Evolutionary conservation across 2,329 filamentous ascomycete species (phyloP).

Genomic region (Alternaria metachromatica): DNA sequence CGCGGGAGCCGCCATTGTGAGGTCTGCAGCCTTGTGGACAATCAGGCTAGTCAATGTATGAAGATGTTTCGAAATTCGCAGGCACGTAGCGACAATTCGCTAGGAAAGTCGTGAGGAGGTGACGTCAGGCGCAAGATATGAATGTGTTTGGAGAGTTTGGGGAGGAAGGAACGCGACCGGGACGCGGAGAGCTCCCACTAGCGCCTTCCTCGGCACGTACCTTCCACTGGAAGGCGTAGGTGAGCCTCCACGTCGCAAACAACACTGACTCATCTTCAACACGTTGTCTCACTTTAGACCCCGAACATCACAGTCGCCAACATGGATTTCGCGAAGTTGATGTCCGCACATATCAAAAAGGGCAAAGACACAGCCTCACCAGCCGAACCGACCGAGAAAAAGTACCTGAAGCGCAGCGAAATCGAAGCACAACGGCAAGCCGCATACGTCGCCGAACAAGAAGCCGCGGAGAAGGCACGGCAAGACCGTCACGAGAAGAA

Average conservation of each 20-base stretch:
- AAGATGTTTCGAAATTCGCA: neutral
- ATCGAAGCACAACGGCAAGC: constrained; percentile 81
- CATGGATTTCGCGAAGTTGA: constrained; percentile 96
- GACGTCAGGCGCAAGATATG: constrained; percentile 3
- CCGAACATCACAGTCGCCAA: constrained; percentile 5
- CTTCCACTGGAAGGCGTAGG: constrained; percentile 1
- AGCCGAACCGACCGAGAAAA: constrained; percentile 53
- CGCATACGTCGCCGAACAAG: constrained; percentile 83
- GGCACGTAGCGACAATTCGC: neutral
- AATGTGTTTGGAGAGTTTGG: neutral
- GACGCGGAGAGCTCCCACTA: constrained; percentile 30
- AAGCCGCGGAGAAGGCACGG: constrained; percentile 73
- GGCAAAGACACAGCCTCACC: constrained; percentile 62
- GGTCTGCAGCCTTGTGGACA: neutral
- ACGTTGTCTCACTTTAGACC: neutral
- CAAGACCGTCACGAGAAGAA: constrained; percentile 75
- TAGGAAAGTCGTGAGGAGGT: neutral
- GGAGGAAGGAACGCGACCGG: constrained; percentile 20
- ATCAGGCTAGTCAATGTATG: neutral
- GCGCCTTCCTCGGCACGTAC: constrained; percentile 20
- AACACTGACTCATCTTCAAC: neutral
- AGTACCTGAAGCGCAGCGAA: constrained; percentile 86
- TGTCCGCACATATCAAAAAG: constrained; percentile 92
- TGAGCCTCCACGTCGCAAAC: constrained; percentile 12
- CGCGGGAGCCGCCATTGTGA: constrained; percentile 41